Base-by-base conservation (phyloP, 768 basidiomycete genomes). In the Coprinopsis marcescibilis region DNA sequence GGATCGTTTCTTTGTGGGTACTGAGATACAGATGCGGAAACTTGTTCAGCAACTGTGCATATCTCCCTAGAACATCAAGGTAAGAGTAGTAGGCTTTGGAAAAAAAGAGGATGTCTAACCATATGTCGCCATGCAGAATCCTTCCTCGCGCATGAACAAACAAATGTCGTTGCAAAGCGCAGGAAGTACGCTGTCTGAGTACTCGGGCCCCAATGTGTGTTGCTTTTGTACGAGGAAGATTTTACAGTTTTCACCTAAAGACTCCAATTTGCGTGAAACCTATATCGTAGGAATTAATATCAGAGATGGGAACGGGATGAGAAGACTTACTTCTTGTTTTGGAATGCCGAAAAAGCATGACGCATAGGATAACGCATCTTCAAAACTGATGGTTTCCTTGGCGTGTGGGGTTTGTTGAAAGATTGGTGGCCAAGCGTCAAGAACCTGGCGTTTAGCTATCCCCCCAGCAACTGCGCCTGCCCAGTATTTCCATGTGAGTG, bases 1-100 rank as follows among this genome's bases (percentile, higher is more conserved):
- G 81, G 35, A 84, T 70, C 0, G 78, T 74, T 19, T 60, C 59
- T 46, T 68, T 77, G 54, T 73, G 62, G 1, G 69, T 67, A 1
- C 65, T 66, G 17, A 85, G 67, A 55, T 82, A 80, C 45, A 64
- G 57, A 52, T 83, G 81, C 14, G 83, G 81, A 51, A 81, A 82
- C 38, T 75, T 73, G 50, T 79, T 76, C 41, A 66, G 56, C n/a
- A 78, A 26, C 67, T 52, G 43, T 68, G 62, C 53, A 55, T 56
- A n/a, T 56, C 34, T 59, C 73, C 75, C 50, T 20, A 46, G 19
- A 30, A 34, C 23, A 27, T n/a, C n/a, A n/a, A n/a, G n/a, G 38
- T 30, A 15, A 38, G 21, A 52, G 34, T 27, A 30, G 10, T 41
- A 13, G 13, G 20, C 17, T 24, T 20, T 40, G 4, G 30, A 33